These are phyloP conservation scores for Escovopsis sp. DNA, from an alignment of 2,329 filamentous ascomycete genomes.

Conservation along the genomic window DNA sequence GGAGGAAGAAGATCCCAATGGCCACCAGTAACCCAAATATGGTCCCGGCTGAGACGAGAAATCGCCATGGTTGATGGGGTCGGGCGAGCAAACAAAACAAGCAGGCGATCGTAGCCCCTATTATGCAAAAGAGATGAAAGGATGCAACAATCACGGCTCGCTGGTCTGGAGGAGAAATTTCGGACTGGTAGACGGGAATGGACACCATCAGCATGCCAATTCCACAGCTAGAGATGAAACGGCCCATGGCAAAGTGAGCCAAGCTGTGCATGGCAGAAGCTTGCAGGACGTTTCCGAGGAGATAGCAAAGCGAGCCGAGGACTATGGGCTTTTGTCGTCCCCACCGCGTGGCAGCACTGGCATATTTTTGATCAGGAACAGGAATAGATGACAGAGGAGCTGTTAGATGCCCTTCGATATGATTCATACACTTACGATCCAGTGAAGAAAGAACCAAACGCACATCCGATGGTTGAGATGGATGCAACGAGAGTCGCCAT, in stretches of 20 bases:
- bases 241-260: slow-evolving; percentile 52
- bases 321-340: slow-evolving; percentile 42
- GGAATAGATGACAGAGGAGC: not conserved
- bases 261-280: slow-evolving; percentile 43
- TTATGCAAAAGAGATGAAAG: slow-evolving; percentile 63
- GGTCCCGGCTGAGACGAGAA: slow-evolving; percentile 44
- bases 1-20: slow-evolving; percentile 36
- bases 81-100: slow-evolving; percentile 39
- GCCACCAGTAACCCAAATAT: slow-evolving; percentile 37
- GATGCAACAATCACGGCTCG: slow-evolving; percentile 50
- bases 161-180: slow-evolving; percentile 46
- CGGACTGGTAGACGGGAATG: slow-evolving; percentile 54
- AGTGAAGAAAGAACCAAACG: slow-evolving; percentile 37
- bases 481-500: slow-evolving; percentile 35
- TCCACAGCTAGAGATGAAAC: slow-evolving; percentile 52
- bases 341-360: slow-evolving; percentile 39
- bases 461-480: slow-evolving; percentile 39
- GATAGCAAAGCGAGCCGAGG: slow-evolving; percentile 41
- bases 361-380: not conserved
- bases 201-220: slow-evolving; percentile 52
- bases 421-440: slow-evolving; percentile 23
- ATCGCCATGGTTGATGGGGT: slow-evolving; percentile 40
- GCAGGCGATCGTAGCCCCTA: slow-evolving; percentile 48
- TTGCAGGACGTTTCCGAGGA: slow-evolving; percentile 51
- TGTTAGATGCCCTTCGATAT: too few species aligned